Evolutionary conservation across 352 stramenopile genomes (phyloP), one percentile per base, ranked within the genome.

Genomic region (Pythium diclinum): DNA sequence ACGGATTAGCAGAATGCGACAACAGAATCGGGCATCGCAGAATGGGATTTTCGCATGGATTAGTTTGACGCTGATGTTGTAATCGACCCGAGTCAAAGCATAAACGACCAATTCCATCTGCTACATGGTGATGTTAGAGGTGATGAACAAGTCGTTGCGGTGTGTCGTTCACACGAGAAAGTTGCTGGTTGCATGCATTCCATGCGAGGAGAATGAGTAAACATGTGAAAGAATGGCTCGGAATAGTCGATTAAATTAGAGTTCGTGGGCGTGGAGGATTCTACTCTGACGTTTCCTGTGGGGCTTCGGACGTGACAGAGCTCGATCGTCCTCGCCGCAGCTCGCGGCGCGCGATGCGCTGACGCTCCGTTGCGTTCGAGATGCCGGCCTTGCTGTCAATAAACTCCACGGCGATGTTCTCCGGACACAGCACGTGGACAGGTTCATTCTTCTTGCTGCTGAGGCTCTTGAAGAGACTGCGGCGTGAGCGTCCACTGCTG

Each of bases 381-480:
- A 61, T 61, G 42, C 42, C 33, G 16, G 53, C 52, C 32, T 61
- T 67, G 53, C 61, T 61, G 42, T 61, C 61, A 16, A 67, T 67
- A 32, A 67, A 61, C 61, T 51, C 52, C 13, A 56, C 59, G 25
- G 48, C 36, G 23, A 65, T 28, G 17, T 59, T 25, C 16, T 65
- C 59, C 7, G 59, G 59, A 32, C 59, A 58, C 36, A 65, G 48
- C 25, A 65, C 49, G 49, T 49, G 33, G n/a, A 64, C 48, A 19
- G 48, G 3, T 13, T 38, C 48, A 6, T 58, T 1, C 34, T 58
- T 57, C 58, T 62, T 62, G 56, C 40, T 23, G 9, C 32, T 42
- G 13, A 63, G 16, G 14, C 16, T 11, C 46, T 56, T 56, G 30
- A 56, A 36, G 9, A 56, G 32, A 14, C 44, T 36, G 10, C 30